Evolutionary conservation across 352 stramenopile genomes (phyloP), one percentile per base, ranked within the genome.

Genomic region (Pythium brachiatum): DNA sequence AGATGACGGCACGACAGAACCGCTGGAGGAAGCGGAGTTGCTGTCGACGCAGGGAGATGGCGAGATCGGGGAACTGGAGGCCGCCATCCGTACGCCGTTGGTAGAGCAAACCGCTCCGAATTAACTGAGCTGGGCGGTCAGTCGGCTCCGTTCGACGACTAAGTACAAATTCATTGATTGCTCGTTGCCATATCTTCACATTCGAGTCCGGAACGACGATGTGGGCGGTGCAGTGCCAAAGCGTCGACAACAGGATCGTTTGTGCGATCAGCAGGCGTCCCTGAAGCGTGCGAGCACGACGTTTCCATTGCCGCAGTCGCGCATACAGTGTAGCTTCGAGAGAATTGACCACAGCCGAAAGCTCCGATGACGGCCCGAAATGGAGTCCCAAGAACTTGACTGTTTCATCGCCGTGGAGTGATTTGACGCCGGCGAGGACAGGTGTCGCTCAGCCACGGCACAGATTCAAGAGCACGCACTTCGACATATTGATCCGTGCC

Each of bases 401-500:
- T 13, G 32, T 39, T 13, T 39, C 32, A 13, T 39, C 32, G n/a
- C n/a, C n/a, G n/a, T n/a, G n/a, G n/a, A n/a, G n/a, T n/a, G n/a
- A n/a, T n/a, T n/a, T n/a, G n/a, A n/a, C n/a, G n/a, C n/a, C n/a
- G n/a, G n/a, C n/a, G n/a, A n/a, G n/a, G n/a, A n/a, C n/a, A n/a
- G n/a, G n/a, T n/a, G n/a, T n/a, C n/a, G n/a, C n/a, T n/a, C n/a
- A n/a, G n/a, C n/a, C n/a, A n/a, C n/a, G n/a, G n/a, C n/a, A n/a
- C n/a, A n/a, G n/a, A n/a, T n/a, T n/a, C n/a, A n/a, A n/a, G n/a
- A n/a, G n/a, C n/a, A n/a, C n/a, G n/a, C n/a, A n/a, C n/a, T n/a
- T n/a, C n/a, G n/a, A n/a, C n/a, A n/a, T n/a, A 21, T 74, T 74
- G 0, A 71, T 21, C 13, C 26, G 18, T 3, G 62, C 62, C 13